Evolutionary conservation across 2,329 filamentous ascomycete genomes (phyloP).

Genomic region (Paecilomyces niveus): DNA sequence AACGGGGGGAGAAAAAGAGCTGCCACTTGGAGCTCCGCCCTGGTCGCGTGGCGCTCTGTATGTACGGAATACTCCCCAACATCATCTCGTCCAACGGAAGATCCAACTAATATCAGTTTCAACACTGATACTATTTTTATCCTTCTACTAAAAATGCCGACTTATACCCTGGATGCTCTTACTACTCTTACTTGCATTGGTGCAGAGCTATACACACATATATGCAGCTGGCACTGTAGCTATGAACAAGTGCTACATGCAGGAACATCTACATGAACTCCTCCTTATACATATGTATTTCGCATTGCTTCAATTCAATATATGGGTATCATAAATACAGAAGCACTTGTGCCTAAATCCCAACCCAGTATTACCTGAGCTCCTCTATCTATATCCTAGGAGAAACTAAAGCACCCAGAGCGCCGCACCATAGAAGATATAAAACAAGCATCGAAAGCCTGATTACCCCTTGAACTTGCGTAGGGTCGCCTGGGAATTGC

Average conservation of each 20-base stretch:
- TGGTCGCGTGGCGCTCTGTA: neutral
- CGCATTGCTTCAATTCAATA: neutral
- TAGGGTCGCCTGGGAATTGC: constrained; percentile 49
- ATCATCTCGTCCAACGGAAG: neutral
- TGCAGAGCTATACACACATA: too few relatives aligned
- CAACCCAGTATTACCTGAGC: neutral
- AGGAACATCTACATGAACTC: too few relatives aligned
- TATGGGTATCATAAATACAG: neutral
- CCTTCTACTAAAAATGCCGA: too few relatives aligned
- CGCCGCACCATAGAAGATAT: neutral
- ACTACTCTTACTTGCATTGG: too few relatives aligned
- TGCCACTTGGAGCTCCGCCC: constrained; percentile 1
- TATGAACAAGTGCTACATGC: too few relatives aligned
- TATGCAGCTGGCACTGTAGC: too few relatives aligned
- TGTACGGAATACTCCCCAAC: neutral
- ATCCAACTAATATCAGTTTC: neutral
- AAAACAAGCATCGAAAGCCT: neutral
- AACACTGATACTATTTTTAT: neutral
- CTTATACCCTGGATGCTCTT: too few relatives aligned
- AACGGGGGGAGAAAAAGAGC: constrained; percentile 1
- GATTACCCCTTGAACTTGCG: constrained; percentile 62
- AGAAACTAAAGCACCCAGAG: neutral
- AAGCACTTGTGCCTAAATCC: too few relatives aligned
- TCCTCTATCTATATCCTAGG: neutral
- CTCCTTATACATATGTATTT: neutral